Evolutionary conservation across 176 grass and related monocot species (phyloP), one percentile per base, ranked within the genome.

Genomic region (Oryza punctata): DNA sequence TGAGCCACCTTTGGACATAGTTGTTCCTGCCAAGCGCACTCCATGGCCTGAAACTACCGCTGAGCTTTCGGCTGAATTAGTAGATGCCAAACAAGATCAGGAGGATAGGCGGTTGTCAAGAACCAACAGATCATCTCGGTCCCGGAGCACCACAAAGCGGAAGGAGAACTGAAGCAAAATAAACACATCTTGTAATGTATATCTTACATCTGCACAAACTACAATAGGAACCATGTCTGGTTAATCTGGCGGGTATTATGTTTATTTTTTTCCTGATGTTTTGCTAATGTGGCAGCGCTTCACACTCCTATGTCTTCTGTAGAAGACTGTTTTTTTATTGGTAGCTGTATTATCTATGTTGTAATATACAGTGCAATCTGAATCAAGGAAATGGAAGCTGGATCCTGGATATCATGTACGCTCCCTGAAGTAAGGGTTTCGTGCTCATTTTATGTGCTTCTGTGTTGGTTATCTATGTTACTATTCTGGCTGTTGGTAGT

Each of bases 1-100:
- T 45, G 89, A 96, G 66, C 91, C 93, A 25, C 91, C 93, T 81
- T 76, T 99, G 87, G 93, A 99, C 44, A 88, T 96, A 0, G 87
- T 90, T 3, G 52, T 99, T 63, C 87, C 89, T 27, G 85, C 93
- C 70, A 99, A 96, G 80, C 87, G 87, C 68, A 99, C 96, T 18
- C 96, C 96, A 13, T 99, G 96, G 96, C 91, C 89, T 73, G 89
- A 94, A 87, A 71, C 82, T 71, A 84, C 75, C 24, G 43, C 45
- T 0, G 93, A 94, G 70, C 65, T 87, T 69, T 67, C 85, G 16
- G 45, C 66, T 6, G 78, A 91, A 59, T 32, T 82, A 67, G 16
- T 79, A 23, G 78, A 82, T 1, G 27, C 44, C 33, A 92, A 91
- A 69, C 84, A 90, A 78, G 91, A 90, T 45, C 87, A 75, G 40